Percentiles rank a stretch among this genome's conserved stretches.
Conservation (phyloP, 1,139 yeast species). For the Lodderomyces parapsilosis region DNA sequence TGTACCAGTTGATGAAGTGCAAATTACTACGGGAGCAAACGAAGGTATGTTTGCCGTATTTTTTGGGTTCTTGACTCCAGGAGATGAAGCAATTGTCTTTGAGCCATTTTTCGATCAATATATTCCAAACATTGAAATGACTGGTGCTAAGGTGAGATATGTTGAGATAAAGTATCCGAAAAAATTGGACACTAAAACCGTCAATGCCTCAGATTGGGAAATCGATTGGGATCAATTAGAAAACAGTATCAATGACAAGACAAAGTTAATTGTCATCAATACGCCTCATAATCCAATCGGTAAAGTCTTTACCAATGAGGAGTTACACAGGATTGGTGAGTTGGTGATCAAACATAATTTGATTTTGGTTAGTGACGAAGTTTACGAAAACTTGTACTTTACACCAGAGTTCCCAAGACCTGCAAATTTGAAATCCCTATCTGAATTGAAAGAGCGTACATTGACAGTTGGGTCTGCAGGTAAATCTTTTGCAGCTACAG, state of each 20-base stretch:
- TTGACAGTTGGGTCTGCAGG: slow-evolving; percentile 96
- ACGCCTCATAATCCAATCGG: slow-evolving; percentile 98
- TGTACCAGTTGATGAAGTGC: slow-evolving; percentile 64
- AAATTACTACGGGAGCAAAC: slow-evolving; percentile 94
- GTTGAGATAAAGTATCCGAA: slow-evolving; percentile 85
- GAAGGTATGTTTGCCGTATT: slow-evolving; percentile 88
- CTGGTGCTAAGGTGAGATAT: slow-evolving; percentile 88
- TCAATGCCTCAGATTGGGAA: slow-evolving; percentile 83
- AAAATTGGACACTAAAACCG: slow-evolving; percentile 60
- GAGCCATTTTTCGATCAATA: slow-evolving; percentile 98
- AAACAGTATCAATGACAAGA: slow-evolving; percentile 64
- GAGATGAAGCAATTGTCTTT: slow-evolving; percentile 96
- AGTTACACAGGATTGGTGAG: slow-evolving; percentile 70
- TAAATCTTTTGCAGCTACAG: slow-evolving; percentile 95
- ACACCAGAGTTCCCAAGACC: slow-evolving; percentile 71
- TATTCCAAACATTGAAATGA: slow-evolving; percentile 86
- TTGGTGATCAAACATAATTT: slow-evolving; percentile 82
- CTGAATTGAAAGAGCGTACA: slow-evolving; percentile 76
- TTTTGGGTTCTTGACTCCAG: slow-evolving; percentile 80
- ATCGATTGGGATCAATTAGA: slow-evolving; percentile 78
- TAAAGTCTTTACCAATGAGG: slow-evolving; percentile 75
- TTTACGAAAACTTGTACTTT: slow-evolving; percentile 85
- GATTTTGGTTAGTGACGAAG: slow-evolving; percentile 86
- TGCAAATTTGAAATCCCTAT: slow-evolving; percentile 65
- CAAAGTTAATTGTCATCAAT: slow-evolving; percentile 84